These are phyloP conservation scores for Russula compacta DNA, from an alignment of 768 basidiomycete genomes.

Conservation along the genomic window DNA sequence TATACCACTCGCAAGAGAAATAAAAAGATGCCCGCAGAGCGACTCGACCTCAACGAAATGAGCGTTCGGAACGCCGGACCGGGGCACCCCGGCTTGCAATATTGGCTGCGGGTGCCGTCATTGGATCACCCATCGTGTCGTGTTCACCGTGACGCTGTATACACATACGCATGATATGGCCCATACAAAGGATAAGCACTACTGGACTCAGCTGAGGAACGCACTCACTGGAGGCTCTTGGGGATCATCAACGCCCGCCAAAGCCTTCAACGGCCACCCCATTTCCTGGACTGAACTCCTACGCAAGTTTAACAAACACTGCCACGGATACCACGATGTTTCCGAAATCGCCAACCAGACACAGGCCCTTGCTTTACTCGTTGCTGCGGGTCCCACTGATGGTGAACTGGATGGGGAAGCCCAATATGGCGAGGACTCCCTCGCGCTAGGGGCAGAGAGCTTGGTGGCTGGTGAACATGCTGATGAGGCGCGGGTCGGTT, in stretches of 20 bases:
- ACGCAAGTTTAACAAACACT: conserved; percentile 84
- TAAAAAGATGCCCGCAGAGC: neutral
- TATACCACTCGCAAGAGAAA: neutral
- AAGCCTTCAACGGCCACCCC: conserved; percentile 39
- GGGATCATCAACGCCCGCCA: conserved; percentile 54
- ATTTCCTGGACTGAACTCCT: conserved; percentile 73
- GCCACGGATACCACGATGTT: conserved; percentile 48
- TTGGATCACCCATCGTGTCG: neutral
- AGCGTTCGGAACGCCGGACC: neutral
- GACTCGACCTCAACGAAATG: too few relatives aligned
- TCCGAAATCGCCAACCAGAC: conserved; percentile 62
- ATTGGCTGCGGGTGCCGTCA: neutral
- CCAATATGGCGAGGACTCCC: conserved; percentile 32
- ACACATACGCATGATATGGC: conserved; percentile 26
- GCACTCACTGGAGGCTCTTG: conserved; percentile 70
- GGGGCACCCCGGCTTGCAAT: neutral
- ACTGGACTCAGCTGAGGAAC: conserved; percentile 65
- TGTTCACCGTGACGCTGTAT: neutral
- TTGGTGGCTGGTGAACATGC: conserved; percentile 4
- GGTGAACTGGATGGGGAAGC: conserved; percentile 47
- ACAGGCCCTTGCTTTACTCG: conserved; percentile 49
- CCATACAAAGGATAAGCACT: conserved; percentile 59
- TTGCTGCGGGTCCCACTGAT: conserved; percentile 32
- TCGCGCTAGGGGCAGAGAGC: conserved; percentile 9
- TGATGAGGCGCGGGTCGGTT: conserved; percentile 10